Percentiles rank a stretch among this genome's conserved stretches.
Conservation (phyloP, 345 rosid genomes). For the Bruguiera gymnorhiza region DNA sequence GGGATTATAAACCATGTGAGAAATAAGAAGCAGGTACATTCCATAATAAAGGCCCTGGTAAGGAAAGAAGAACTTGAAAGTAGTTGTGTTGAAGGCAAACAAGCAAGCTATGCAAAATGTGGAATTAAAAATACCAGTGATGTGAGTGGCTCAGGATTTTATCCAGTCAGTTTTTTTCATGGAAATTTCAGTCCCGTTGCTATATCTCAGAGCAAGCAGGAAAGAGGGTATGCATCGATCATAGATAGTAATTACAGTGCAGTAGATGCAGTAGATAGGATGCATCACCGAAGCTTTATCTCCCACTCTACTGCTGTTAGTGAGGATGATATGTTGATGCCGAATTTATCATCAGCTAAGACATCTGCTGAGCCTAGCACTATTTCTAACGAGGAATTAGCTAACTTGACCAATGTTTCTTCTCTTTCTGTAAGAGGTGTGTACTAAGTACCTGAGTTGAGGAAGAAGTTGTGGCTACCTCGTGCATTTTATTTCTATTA, state of each 20-base stretch:
- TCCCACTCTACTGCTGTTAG: slow-evolving; percentile 17
- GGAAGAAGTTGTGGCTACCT: background rate
- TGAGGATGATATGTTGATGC: slow-evolving; percentile 41
- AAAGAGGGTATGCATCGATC: slow-evolving; percentile 20
- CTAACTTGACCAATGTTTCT: slow-evolving; percentile 36
- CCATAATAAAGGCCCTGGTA: slow-evolving; percentile 77
- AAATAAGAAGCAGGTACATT: slow-evolving; percentile 80
- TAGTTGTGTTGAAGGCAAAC: slow-evolving; percentile 23
- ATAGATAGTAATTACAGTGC: slow-evolving; percentile 33
- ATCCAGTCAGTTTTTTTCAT: slow-evolving; percentile 25
- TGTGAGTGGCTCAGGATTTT: slow-evolving; percentile 26
- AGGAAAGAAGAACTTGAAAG: slow-evolving; percentile 45
- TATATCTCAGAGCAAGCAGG: slow-evolving; percentile 29
- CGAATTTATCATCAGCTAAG: slow-evolving; percentile 50
- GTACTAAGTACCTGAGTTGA: slow-evolving; percentile 7
- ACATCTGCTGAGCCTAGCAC: slow-evolving; percentile 44
- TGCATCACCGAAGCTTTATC: slow-evolving; percentile 14
- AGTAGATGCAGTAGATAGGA: slow-evolving; percentile 36
- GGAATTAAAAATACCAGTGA: slow-evolving; percentile 24
- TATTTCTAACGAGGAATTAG: slow-evolving; percentile 42
- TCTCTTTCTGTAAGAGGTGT: slow-evolving; percentile 72
- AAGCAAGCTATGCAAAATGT: slow-evolving; percentile 32
- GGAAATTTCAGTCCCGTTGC: slow-evolving; percentile 31
- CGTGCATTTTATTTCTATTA: background rate
- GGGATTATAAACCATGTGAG: slow-evolving; percentile 92